phyloP scores from a whole-genome alignment of 345 rosid species.

The Eucalyptus cloeziana region DNA sequence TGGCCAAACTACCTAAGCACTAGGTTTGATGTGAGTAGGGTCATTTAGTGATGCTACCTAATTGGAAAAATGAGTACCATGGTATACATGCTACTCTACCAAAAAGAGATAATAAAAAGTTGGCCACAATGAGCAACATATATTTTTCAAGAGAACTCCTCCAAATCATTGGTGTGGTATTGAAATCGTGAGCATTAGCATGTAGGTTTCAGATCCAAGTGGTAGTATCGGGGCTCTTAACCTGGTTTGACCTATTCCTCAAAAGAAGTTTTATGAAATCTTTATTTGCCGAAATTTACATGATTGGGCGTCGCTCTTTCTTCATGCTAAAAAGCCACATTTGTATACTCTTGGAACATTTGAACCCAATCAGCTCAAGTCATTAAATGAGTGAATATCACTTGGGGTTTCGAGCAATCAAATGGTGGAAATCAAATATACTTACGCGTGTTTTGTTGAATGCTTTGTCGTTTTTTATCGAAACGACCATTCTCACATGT shows the following conservation, averaged over 20 bases:
- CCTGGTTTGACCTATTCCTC: neutral
- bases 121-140: neutral
- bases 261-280: too few species aligned
- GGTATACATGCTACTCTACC: neutral
- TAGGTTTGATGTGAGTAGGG: neutral
- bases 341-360: neutral
- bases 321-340: neutral
- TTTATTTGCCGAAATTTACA: rapidly evolving
- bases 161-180: neutral
- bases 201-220: neutral
- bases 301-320: neutral
- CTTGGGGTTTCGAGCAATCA: neutral
- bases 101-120: neutral
- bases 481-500: neutral
- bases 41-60: neutral
- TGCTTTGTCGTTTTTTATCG: neutral
- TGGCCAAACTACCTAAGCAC: neutral
- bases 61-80: neutral
- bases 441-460: rapidly evolving
- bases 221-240: rapidly evolving
- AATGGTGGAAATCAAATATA: neutral
- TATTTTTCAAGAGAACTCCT: neutral
- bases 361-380: neutral
- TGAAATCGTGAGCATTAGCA: neutral
- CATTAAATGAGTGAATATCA: neutral